Evolutionary conservation across 352 stramenopile species (phyloP), one percentile per base, ranked within the genome.

Genomic region (Globisporangium nunn): DNA sequence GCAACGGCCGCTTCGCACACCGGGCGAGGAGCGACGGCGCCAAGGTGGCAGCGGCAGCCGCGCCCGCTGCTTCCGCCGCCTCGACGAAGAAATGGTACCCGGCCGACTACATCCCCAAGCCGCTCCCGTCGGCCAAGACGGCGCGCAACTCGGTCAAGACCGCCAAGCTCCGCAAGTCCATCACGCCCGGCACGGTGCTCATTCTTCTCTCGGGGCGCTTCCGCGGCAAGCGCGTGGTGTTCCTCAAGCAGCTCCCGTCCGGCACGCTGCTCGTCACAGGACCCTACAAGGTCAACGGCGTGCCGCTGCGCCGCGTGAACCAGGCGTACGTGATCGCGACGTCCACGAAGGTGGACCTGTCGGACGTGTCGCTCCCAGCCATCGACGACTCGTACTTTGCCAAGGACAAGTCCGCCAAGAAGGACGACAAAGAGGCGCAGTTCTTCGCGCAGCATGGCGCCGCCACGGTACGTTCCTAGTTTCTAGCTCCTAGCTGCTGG

Each of bases 241-340:
- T 98, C 78, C 82, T 99, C 29, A 99, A 99, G 73, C 83, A 97
- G 63, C 81, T 99, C 35, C 83, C 91, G 59, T 99, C 96, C 41
- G 97, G 97, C 61, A 80, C 98, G 56, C 77, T 99, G 30, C 82
- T 99, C 18, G 96, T 99, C 29, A 97, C 95, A 49, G 88, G 87
- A 67, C 97, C 97, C 28, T 99, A 98, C 92, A 97, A 98, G 84
- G 87, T 99, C 52, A 99, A 99, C 85, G 97, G 96, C 64, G 96
- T 99, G 30, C 97, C 97, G 29, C 75, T 99, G 55, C 90, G 96
- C 67, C 95, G 97, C 62, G 95, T 99, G 52, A 99, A 99, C 84
- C 96, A 98, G 85, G 81, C 94, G 45, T 99, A 99, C 74, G 96
- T 99, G 45, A 99, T 99, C 70, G 97, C 93, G 56, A 99, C 97